phyloP scores from a whole-genome alignment of 208 protist species.

The Acanthamoeba culbertsoni region DNA sequence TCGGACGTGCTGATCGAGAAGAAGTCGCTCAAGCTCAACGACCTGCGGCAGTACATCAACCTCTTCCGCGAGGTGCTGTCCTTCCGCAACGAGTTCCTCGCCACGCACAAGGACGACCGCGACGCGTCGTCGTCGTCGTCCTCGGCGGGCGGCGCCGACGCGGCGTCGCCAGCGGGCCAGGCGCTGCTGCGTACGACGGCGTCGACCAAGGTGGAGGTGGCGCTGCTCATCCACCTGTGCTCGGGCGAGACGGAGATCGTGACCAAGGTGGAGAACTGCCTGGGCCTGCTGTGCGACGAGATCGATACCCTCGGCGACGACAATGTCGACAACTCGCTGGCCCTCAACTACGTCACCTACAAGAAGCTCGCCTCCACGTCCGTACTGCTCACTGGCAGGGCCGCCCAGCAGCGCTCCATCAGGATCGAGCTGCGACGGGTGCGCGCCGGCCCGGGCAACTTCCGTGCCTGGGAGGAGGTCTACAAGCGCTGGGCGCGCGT shows the following conservation, averaged over 20 bases:
- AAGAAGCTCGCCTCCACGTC: constrained; percentile 67
- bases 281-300: constrained; percentile 71
- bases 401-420: constrained; percentile 73
- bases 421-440: constrained; percentile 65
- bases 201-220: constrained; percentile 65
- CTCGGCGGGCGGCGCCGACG: not conserved
- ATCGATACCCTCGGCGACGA: constrained; percentile 71
- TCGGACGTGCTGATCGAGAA: constrained; percentile 60
- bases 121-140: not conserved
- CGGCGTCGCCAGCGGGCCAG: no score
- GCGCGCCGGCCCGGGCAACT: constrained; percentile 65
- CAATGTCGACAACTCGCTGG: constrained; percentile 60
- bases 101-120: constrained; percentile 58
- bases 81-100: constrained; percentile 66
- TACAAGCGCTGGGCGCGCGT: constrained; percentile 60
- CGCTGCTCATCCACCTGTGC: constrained; percentile 73
- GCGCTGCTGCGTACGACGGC: not conserved
- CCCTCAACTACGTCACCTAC: constrained; percentile 65
- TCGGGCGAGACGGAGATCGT: constrained; percentile 67
- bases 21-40: constrained; percentile 52
- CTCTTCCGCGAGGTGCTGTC: constrained; percentile 63
- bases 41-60: constrained; percentile 61
- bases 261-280: constrained; percentile 62
- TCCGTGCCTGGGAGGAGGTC: constrained; percentile 71
- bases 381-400: constrained; percentile 67